Conservation (phyloP, 345 rosid species). For the Limnanthes douglasii region DNA sequence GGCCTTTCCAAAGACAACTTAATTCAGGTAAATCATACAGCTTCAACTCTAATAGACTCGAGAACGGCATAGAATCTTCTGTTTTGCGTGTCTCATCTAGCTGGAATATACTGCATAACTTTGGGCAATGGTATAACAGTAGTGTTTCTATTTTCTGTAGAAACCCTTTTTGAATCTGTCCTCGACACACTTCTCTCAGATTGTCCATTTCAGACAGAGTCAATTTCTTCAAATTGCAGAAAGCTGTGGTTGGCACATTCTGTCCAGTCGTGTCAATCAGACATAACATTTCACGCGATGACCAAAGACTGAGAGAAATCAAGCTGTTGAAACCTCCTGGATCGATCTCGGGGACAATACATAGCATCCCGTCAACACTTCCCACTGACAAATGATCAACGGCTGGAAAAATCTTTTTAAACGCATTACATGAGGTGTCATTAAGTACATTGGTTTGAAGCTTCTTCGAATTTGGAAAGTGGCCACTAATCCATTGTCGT, state of each 20-base stretch:
- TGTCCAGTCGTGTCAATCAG: neutral
- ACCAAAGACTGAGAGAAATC: neutral
- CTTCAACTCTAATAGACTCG: neutral
- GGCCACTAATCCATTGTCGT: too few relatives aligned
- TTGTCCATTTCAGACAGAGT: neutral
- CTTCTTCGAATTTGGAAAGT: too few relatives aligned
- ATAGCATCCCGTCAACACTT: too few relatives aligned
- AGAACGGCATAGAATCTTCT: neutral
- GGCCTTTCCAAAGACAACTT: constrained; percentile 1
- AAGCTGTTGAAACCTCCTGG: neutral
- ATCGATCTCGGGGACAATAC: neutral
- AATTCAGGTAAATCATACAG: neutral
- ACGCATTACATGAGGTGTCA: neutral
- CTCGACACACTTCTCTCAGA: constrained; percentile 5
- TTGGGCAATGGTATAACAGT: neutral
- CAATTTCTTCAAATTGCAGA: constrained; percentile 4
- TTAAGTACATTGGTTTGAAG: neutral
- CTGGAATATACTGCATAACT: too few relatives aligned
- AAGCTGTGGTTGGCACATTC: constrained; percentile 1
- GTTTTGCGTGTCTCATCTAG: neutral
- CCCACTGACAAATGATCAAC: too few relatives aligned
- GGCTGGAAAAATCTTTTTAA: neutral
- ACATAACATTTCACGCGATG: constrained; percentile 1
- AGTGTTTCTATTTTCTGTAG: constrained; percentile 5
- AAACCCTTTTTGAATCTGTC: neutral